Percentiles rank a stretch among this genome's conserved stretches.
Conservation (phyloP, 177 flowering plant genomes). For the Tripterygium wilfordii region DNA sequence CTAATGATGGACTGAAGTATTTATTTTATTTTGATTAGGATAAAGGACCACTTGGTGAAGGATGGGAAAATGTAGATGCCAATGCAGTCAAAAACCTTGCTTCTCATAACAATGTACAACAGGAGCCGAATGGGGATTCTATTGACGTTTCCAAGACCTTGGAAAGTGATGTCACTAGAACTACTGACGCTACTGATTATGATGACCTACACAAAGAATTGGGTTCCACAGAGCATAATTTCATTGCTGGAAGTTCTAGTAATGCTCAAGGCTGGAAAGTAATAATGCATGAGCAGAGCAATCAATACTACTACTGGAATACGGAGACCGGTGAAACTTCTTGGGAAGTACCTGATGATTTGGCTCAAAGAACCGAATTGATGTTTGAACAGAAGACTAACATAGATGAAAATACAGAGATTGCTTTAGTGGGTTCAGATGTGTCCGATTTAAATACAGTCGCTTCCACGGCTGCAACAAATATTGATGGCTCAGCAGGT, state of each 20-base stretch:
- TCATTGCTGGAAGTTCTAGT: constrained; percentile 29
- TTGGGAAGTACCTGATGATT: constrained; percentile 73
- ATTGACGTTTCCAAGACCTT: constrained; percentile 13
- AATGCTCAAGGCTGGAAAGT: constrained; percentile 67
- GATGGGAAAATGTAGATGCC: constrained; percentile 17
- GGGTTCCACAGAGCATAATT: constrained; percentile 16
- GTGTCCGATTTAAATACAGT: constrained; percentile 12
- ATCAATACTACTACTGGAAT: constrained; percentile 89
- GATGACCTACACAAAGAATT: constrained; percentile 15
- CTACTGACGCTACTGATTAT: constrained; percentile 11
- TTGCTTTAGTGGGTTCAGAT: constrained; percentile 8
- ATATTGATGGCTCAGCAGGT: constrained; percentile 9
- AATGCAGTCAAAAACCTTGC: constrained; percentile 12
- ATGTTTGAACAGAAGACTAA: constrained; percentile 15
- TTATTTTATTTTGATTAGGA: constrained; percentile 23
- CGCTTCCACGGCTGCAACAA: constrained; percentile 10
- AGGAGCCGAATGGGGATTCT: constrained; percentile 18
- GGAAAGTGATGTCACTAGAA: constrained; percentile 20
- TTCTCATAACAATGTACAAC: constrained; percentile 19
- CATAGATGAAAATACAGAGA: constrained; percentile 15
- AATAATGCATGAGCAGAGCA: constrained; percentile 84
- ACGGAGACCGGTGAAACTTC: constrained; percentile 89
- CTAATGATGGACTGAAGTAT: no score
- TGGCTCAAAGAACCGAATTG: constrained; percentile 28
- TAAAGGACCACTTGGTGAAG: constrained; percentile 13